Evolutionary conservation across 345 rosid genomes (phyloP).

Genomic region (sweet orange (Citrus sinensis)): DNA sequence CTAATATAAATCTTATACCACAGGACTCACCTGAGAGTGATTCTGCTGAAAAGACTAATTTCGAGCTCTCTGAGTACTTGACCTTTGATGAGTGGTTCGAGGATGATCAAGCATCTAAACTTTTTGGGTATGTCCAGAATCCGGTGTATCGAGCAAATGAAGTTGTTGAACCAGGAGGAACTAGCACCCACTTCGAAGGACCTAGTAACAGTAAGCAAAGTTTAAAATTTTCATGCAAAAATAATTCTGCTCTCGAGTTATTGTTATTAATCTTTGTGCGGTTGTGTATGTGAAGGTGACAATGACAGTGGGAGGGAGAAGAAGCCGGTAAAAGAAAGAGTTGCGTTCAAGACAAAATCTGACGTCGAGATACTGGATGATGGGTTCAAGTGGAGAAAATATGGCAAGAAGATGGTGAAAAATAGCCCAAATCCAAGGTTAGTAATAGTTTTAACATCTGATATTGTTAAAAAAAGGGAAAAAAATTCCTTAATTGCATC

Average conservation of each 20-base stretch:
- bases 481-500: too few species aligned
- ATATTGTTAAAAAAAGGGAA: not conserved
- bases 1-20: constrained; percentile 4
- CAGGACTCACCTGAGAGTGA: constrained; percentile 34
- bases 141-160: constrained; percentile 35
- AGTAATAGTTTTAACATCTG: not conserved
- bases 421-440: constrained; percentile 93
- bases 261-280: not conserved
- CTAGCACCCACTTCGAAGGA: constrained; percentile 28
- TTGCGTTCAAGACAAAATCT: constrained; percentile 77
- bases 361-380: constrained; percentile 83
- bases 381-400: constrained; percentile 95
- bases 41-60: constrained; percentile 27
- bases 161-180: constrained; percentile 18
- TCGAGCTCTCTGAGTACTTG: constrained; percentile 52
- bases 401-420: constrained; percentile 97
- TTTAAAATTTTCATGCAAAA: not conserved
- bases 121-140: constrained; percentile 24
- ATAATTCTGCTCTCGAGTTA: not conserved
- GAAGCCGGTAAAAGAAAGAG: constrained; percentile 49
- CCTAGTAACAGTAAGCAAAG: constrained; percentile 26
- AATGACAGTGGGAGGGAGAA: constrained; percentile 29
- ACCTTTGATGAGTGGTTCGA: constrained; percentile 54
- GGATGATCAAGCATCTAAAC: constrained; percentile 33
- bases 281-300: constrained; percentile 7